A percentile compares a stretch with the other conserved stretches of the same genome.
phyloP scores from a whole-genome alignment of 306 rosid species.

The Prunus davidiana region DNA sequence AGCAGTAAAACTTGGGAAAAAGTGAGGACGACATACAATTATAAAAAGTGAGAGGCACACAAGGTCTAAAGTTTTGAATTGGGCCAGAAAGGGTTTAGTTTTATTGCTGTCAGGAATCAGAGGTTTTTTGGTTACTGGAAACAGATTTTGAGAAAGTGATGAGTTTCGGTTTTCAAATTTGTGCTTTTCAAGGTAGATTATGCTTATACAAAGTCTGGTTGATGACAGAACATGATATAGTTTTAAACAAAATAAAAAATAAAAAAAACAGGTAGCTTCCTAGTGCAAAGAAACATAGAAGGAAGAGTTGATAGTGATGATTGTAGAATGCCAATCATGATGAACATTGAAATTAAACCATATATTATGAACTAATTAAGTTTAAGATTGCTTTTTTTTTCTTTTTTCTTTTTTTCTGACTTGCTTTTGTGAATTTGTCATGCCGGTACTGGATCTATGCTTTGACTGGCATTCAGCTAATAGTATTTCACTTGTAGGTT shows the following conservation, averaged over 20 bases:
- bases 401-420: too few relatives aligned
- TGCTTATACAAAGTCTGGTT: neutral
- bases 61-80: neutral
- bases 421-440: neutral
- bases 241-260: too few relatives aligned
- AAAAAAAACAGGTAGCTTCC: neutral
- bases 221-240: neutral
- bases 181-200: neutral
- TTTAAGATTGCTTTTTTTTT: too few relatives aligned
- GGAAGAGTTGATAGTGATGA: neutral
- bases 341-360: neutral
- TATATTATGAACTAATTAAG: neutral
- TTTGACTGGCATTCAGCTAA: conserved; percentile 17
- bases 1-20: neutral
- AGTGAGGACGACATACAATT: neutral
- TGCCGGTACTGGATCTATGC: conserved; percentile 6
- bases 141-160: neutral
- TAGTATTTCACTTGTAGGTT: conserved; percentile 48
- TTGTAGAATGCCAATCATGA: neutral
- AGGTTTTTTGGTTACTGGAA: neutral
- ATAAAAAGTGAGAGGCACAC: neutral
- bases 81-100: neutral
- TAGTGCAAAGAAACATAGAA: neutral
- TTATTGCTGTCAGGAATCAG: neutral
- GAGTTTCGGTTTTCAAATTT: neutral